These are phyloP conservation scores for Lachnellula subtilissima DNA, from an alignment of 2,329 filamentous ascomycete species.

Conservation along the genomic window DNA sequence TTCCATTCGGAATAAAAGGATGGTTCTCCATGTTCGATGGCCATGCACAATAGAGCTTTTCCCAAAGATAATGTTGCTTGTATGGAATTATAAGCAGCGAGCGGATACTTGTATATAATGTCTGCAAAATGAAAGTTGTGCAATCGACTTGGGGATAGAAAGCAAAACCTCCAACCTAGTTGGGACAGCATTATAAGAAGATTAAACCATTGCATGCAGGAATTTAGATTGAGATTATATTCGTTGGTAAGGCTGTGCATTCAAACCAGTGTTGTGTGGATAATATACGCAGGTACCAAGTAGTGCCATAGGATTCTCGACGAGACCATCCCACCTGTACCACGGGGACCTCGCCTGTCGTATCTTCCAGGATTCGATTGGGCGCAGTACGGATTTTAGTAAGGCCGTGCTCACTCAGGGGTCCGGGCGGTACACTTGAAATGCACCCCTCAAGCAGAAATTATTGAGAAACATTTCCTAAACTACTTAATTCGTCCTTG, in stretches of 20 bases:
- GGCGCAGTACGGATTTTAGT: not conserved
- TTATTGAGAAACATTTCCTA: not conserved
- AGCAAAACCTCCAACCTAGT: not conserved
- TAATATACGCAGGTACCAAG: not conserved
- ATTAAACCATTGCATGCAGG: not conserved
- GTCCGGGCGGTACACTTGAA: not conserved
- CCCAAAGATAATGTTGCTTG: not conserved
- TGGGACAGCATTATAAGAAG: not conserved
- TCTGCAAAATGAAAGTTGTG: not conserved
- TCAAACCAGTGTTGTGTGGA: not conserved
- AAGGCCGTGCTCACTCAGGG: not conserved
- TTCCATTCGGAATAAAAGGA: not conserved
- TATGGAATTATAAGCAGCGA: not conserved
- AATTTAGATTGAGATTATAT: not conserved
- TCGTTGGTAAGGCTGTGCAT: not conserved
- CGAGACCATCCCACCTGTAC: not conserved
- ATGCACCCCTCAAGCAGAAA: not conserved
- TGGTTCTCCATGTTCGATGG: not conserved
- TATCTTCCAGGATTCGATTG: not conserved
- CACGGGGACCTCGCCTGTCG: not conserved
- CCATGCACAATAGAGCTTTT: not conserved
- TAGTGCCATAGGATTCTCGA: not conserved
- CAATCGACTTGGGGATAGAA: not conserved
- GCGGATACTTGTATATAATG: not conserved
- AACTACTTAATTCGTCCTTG: not conserved